Evolutionary conservation across 2,329 filamentous ascomycete genomes (phyloP), one percentile per base, ranked within the genome.

Genomic region (Tolypocladium guangdongense): DNA sequence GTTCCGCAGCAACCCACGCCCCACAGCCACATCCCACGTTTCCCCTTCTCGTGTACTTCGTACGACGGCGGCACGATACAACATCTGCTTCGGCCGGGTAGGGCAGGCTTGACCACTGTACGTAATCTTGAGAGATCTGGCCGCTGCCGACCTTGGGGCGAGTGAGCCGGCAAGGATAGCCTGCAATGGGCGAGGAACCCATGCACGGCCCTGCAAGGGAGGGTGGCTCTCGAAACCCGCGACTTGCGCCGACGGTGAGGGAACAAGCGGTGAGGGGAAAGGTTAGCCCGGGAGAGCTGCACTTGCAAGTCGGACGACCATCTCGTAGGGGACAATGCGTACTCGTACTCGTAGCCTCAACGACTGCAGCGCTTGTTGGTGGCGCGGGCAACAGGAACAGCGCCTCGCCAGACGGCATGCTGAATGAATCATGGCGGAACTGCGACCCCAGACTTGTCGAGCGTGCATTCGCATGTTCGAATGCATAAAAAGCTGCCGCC

Each of bases 181-280:
- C 45, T 37, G 41, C 22, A 24, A 20, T 30, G 18, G 37, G 22
- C 47, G 33, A 50, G 47, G 32, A 37, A 56, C 53, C 52, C 50
- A 55, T 56, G 56, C 53, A 51, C 52, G 54, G 54, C 39, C 49
- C 54, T 58, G 57, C 55, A 58, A 57, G 57, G 55, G 57, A 56
- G 51, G 53, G 55, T 50, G 41, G 36, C 36, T 58, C 39, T 49
- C 53, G 11, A 27, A 39, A 49, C 54, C 53, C 47, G 55, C 55
- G 46, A 54, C 47, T 49, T 54, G 52, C 38, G 50, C 48, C 52
- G 33, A 33, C 50, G 39, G 48, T 35, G 43, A 41, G 37, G 37
- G 47, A 56, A 58, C 46, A 58, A 54, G 56, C 56, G 56, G 56
- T 58, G 56, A 58, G 55, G 52, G 51, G 41, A 41, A 41, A 3